These are phyloP conservation scores for Yarrowia hollandica DNA, from an alignment of 805 yeast species.

Conservation along the genomic window DNA sequence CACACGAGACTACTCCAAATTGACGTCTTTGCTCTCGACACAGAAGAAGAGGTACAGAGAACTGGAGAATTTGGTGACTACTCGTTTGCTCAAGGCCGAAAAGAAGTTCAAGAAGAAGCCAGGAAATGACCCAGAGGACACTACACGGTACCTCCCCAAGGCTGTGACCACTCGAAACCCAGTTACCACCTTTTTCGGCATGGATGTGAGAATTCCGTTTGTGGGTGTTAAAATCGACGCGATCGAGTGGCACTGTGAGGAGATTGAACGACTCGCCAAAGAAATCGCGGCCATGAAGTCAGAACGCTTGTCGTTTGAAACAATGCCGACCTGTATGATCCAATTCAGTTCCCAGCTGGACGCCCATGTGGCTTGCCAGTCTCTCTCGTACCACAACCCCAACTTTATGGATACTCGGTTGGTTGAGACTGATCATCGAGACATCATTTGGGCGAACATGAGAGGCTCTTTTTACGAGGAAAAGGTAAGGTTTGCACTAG, in stretches of 20 bases:
- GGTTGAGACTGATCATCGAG: conserved; percentile 59
- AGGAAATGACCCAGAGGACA: conserved; percentile 5
- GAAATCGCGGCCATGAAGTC: conserved; percentile 59
- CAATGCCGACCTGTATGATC: conserved; percentile 49
- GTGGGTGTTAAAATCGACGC: conserved; percentile 72
- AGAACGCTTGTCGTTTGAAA: conserved; percentile 46
- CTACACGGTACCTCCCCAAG: background rate
- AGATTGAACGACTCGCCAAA: conserved; percentile 61
- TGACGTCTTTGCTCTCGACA: background rate
- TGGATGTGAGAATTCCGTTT: conserved; percentile 45
- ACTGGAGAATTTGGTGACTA: conserved; percentile 42
- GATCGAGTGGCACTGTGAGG: conserved; percentile 63
- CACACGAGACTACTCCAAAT: conserved; percentile 45
- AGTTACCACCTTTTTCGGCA: background rate
- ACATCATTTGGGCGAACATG: conserved; percentile 71
- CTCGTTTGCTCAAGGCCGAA: conserved; percentile 35
- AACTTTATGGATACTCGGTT: background rate
- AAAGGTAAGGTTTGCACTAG: conserved; percentile 46
- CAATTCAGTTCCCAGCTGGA: conserved; percentile 58
- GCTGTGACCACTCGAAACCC: background rate
- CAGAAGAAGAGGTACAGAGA: conserved; percentile 33
- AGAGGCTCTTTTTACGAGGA: conserved; percentile 43
- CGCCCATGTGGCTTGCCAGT: conserved; percentile 67
- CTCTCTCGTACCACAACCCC: conserved; percentile 38
- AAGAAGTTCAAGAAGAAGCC: conserved; percentile 43